Percentiles rank a stretch among this genome's conserved stretches.
Conservation (phyloP, 2,329 filamentous ascomycete genomes). For the Podosphaera aphanis region DNA sequence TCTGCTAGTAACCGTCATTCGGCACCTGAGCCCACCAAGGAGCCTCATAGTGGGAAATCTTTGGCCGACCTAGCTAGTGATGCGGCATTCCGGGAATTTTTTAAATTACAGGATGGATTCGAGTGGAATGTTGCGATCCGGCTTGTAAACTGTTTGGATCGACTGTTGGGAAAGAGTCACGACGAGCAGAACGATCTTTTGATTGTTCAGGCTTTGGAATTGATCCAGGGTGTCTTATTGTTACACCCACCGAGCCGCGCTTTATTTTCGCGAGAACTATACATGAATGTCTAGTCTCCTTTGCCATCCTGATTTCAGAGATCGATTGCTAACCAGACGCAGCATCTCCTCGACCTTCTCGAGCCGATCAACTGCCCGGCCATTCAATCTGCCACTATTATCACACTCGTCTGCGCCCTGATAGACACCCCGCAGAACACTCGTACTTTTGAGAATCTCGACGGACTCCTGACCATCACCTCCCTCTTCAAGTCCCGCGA, state of each 20-base stretch:
- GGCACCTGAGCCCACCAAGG: slow-evolving; percentile 17
- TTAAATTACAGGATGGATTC: slow-evolving; percentile 88
- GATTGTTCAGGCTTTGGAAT: slow-evolving; percentile 67
- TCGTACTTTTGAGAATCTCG: slow-evolving; percentile 73
- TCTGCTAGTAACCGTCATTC: slow-evolving; percentile 7
- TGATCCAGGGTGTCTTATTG: slow-evolving; percentile 70
- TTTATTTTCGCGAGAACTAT: slow-evolving; percentile 68
- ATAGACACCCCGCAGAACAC: slow-evolving; percentile 73
- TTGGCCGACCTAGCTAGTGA: slow-evolving; percentile 53
- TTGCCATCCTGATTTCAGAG: not conserved
- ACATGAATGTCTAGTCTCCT: slow-evolving; percentile 56
- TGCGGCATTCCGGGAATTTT: slow-evolving; percentile 84
- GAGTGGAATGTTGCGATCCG: slow-evolving; percentile 91
- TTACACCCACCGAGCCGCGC: slow-evolving; percentile 75
- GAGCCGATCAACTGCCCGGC: slow-evolving; percentile 79
- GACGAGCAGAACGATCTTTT: slow-evolving; percentile 70
- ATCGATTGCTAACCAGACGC: slow-evolving; percentile 1
- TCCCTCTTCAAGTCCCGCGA: slow-evolving; percentile 76
- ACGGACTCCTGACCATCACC: slow-evolving; percentile 76
- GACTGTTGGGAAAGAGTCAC: slow-evolving; percentile 59
- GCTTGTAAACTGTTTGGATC: slow-evolving; percentile 64
- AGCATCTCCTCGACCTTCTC: slow-evolving; percentile 79
- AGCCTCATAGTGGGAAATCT: slow-evolving; percentile 25
- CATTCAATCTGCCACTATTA: slow-evolving; percentile 72
- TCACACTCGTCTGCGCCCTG: slow-evolving; percentile 73